These are phyloP conservation scores for Podaxis carcinomalis DNA, from an alignment of 768 basidiomycete species.

Conservation along the genomic window DNA sequence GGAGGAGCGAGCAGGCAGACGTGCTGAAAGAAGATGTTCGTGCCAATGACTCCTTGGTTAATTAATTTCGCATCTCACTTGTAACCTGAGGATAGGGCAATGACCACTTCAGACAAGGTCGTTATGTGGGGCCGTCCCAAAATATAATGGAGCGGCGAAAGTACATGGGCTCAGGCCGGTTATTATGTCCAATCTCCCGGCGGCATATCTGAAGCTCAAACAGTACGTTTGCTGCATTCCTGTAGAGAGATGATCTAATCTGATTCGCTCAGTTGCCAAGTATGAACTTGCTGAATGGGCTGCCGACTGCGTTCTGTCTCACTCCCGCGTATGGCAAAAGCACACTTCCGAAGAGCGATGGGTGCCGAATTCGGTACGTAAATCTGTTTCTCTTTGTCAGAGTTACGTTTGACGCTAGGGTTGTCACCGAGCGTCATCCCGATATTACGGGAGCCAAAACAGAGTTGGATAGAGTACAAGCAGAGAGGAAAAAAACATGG, in stretches of 20 bases:
- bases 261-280: slow-evolving; percentile 9
- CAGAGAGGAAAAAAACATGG: slow-evolving; percentile 12
- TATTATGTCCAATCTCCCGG: slow-evolving; percentile 32
- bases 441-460: slow-evolving; percentile 22
- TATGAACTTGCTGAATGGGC: slow-evolving; percentile 30
- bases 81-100: slow-evolving; percentile 25
- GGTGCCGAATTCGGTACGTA: slow-evolving; percentile 25
- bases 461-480: slow-evolving; percentile 22
- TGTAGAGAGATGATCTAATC: neutral
- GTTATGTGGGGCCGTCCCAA: slow-evolving; percentile 24
- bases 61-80: neutral
- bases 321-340: slow-evolving; percentile 31
- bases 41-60: neutral
- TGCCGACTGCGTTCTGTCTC: slow-evolving; percentile 27
- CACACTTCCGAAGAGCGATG: slow-evolving; percentile 31
- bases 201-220: slow-evolving; percentile 31
- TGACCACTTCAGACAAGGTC: slow-evolving; percentile 23
- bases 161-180: slow-evolving; percentile 26
- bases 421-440: slow-evolving; percentile 28
- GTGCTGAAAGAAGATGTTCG: slow-evolving; percentile 16
- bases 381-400: neutral
- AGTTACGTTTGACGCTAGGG: slow-evolving; percentile 11
- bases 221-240: slow-evolving; percentile 15
- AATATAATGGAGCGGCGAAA: slow-evolving; percentile 25
- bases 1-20: slow-evolving; percentile 8